Evolutionary conservation across 331 rosid genomes (phyloP), one percentile per base, ranked within the genome.

Genomic region (Malus hybrid): DNA sequence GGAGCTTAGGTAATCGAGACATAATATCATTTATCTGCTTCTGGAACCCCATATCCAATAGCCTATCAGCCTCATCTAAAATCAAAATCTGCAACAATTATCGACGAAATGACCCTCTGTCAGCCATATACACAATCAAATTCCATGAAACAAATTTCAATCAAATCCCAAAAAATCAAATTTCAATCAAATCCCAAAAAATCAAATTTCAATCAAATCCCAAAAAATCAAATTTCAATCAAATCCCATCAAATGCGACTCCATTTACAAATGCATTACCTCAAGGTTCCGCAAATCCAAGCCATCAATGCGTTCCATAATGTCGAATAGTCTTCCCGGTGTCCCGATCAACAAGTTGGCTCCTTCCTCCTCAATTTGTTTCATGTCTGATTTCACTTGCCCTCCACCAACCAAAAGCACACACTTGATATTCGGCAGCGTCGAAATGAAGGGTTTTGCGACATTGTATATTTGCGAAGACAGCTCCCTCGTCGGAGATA

Each of bases 401-500:
- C 50, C 88, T 56, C 99, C 97, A 7, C 99, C 97, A 75, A 95
- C 97, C 3, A 95, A 90, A 12, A 92, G 91, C 71, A 81, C 73
- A 52, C 96, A 90, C 79, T 85, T 90, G 60, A 85, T 78, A 84
- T 86, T 84, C 12, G 61, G 73, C 42, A 94, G 70, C 13, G 92
- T 88, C 73, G 89, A 73, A 72, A 92, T 82, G 78, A 94, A 92
- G 72, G 99, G 97, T 67, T 84, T 88, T 6, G 97, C 96, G 27
- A 90, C 99, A 39, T 84, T 74, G 75, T 83, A 92, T 75, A 94
- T 92, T 79, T 92, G 97, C 16, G 96, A 84, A 16, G 97, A 83
- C 6, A 95, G 79, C 90, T 92, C 97, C 85, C 99, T 92, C 33
- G 96, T 89, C 19, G 97, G 97, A 19, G 97, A 90, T 75, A 92